These are phyloP conservation scores for Penicillium thymicola DNA, from an alignment of 2,329 filamentous ascomycete genomes.

Conservation along the genomic window DNA sequence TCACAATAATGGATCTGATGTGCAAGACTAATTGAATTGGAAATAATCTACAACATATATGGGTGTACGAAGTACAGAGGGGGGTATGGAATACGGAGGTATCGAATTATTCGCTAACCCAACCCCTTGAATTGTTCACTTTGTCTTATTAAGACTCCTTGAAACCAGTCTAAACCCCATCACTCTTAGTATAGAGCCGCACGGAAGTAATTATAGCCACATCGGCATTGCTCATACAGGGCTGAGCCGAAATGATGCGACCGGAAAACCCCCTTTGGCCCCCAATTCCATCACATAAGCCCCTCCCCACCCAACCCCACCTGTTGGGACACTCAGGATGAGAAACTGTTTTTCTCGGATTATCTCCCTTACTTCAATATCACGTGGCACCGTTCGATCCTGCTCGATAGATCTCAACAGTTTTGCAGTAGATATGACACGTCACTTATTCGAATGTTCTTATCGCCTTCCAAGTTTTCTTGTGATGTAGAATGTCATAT, in stretches of 20 bases:
- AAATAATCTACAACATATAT: neutral
- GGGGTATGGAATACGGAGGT: neutral
- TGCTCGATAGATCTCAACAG: slow-evolving; percentile 5
- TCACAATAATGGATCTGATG: slow-evolving; percentile 4
- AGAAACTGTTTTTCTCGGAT: neutral
- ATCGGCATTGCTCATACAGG: slow-evolving; percentile 1
- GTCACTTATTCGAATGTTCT: slow-evolving; percentile 2
- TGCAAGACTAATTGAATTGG: neutral
- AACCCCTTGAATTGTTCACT: neutral
- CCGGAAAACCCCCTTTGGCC: neutral
- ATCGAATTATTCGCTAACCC: neutral
- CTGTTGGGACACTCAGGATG: neutral
- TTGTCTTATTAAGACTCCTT: neutral
- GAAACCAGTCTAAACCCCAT: neutral
- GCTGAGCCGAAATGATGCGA: slow-evolving; percentile 3
- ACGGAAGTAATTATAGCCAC: neutral
- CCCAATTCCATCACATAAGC: neutral
- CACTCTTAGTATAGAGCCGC: neutral
- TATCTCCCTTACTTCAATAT: neutral
- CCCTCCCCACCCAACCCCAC: too few relatives aligned
- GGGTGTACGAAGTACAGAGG: neutral
- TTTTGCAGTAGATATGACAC: neutral
- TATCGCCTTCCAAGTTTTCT: neutral
- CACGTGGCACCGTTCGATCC: slow-evolving; percentile 6
- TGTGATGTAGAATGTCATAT: neutral